These are phyloP conservation scores for Alternaria brassicicola DNA, from an alignment of 2,329 filamentous ascomycete species.

Conservation along the genomic window DNA sequence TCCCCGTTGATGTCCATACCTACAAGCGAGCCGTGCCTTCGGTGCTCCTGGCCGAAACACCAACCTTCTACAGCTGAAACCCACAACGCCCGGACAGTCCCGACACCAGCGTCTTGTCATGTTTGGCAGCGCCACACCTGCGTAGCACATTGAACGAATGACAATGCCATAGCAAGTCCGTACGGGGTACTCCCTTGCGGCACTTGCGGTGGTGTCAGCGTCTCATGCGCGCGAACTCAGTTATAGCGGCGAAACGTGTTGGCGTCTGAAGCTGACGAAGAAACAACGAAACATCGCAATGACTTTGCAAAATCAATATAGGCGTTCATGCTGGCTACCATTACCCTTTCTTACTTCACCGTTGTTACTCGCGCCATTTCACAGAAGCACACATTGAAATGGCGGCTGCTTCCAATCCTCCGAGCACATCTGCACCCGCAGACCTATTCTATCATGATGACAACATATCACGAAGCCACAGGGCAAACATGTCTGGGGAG, in stretches of 20 bases:
- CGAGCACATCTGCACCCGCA: slow-evolving; percentile 8
- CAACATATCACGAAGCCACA: slow-evolving; percentile 11
- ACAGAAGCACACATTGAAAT: slow-evolving; percentile 14
- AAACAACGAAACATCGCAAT: slow-evolving; percentile 14
- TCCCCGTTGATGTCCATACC: neutral
- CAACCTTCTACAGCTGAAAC: slow-evolving; percentile 26
- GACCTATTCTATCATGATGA: slow-evolving; percentile 18
- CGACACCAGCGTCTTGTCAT: slow-evolving; percentile 32
- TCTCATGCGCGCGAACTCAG: slow-evolving; percentile 7
- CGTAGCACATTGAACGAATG: slow-evolving; percentile 11
- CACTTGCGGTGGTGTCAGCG: slow-evolving; percentile 9
- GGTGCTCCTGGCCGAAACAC: slow-evolving; percentile 23
- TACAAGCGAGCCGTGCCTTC: neutral
- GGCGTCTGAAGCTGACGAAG: slow-evolving; percentile 15
- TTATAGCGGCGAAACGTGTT: slow-evolving; percentile 19
- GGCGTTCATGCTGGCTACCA: neutral
- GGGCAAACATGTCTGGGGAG: slow-evolving; percentile 33
- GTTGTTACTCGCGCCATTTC: neutral
- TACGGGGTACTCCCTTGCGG: slow-evolving; percentile 1
- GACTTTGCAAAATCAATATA: slow-evolving; percentile 8
- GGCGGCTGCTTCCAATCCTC: slow-evolving; percentile 19
- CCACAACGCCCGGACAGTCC: slow-evolving; percentile 26
- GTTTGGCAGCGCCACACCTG: slow-evolving; percentile 12
- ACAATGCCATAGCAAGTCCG: neutral
- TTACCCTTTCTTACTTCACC: neutral